These are phyloP conservation scores for Pinus albicaulis DNA, from an alignment of 75 land plant genomes.

Conservation along the genomic window DNA sequence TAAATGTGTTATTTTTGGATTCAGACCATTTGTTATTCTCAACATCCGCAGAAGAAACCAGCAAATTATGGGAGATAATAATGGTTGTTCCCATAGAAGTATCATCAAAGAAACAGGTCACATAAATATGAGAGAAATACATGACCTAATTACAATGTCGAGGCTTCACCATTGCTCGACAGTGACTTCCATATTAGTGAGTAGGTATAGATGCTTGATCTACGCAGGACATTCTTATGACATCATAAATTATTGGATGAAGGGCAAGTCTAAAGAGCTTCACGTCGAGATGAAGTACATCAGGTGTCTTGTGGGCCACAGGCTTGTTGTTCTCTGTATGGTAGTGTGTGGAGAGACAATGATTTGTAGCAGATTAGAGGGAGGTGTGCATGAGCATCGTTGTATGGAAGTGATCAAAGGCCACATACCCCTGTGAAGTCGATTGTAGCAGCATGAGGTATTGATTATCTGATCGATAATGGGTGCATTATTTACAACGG, in stretches of 20 bases:
- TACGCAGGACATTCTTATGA: no score
- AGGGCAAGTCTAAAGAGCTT: no score
- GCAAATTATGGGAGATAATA: slow-evolving; percentile 21
- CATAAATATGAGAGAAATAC: slow-evolving; percentile 12
- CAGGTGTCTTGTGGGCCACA: slow-evolving; percentile 4
- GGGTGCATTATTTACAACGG: no score
- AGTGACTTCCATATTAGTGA: no score
- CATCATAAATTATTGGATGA: no score
- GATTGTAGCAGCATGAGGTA: slow-evolving; percentile 14
- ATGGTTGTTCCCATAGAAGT: neutral
- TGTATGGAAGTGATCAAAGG: slow-evolving; percentile 60
- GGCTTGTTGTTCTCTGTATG: slow-evolving; percentile 11
- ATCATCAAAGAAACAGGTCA: slow-evolving; percentile 12
- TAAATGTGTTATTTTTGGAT: slow-evolving; percentile 20
- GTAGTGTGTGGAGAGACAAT: neutral
- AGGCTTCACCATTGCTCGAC: neutral
- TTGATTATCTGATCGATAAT: no score
- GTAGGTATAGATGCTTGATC: no score
- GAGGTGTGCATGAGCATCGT: slow-evolving; percentile 8
- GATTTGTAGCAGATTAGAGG: slow-evolving; percentile 56
- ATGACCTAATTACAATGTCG: neutral
- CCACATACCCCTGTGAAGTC: slow-evolving; percentile 58
- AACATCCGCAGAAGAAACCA: slow-evolving; percentile 26
- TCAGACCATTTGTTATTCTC: slow-evolving; percentile 15
- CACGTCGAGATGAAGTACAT: no score